phyloP scores from a whole-genome alignment of 208 protist genomes.

The Pavlovales sp. region DNA sequence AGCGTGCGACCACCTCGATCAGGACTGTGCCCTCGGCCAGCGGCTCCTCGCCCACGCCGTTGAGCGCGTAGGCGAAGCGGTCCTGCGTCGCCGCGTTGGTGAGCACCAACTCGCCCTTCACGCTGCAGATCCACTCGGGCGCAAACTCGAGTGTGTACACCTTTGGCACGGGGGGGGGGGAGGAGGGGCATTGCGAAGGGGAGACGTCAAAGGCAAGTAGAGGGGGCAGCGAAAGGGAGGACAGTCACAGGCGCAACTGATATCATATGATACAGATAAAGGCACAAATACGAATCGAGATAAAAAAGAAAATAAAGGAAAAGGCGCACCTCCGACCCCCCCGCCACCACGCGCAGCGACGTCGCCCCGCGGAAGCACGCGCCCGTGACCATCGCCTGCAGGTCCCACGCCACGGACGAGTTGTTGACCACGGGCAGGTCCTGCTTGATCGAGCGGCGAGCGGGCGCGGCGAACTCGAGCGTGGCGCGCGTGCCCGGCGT shows the following conservation, averaged over 20 bases:
- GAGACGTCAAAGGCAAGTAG: too few relatives aligned
- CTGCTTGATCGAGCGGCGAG: constrained; percentile 77
- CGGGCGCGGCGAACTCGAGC: constrained; percentile 77
- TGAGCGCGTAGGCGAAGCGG: constrained; percentile 74
- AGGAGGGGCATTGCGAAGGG: too few relatives aligned
- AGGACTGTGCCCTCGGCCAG: constrained; percentile 74
- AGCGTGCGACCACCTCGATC: constrained; percentile 75
- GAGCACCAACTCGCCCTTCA: constrained; percentile 72
- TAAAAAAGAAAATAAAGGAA: too few relatives aligned
- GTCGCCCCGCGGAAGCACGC: constrained; percentile 74
- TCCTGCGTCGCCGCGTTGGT: constrained; percentile 76
- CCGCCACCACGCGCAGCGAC: constrained; percentile 72
- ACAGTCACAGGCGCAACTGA: too few relatives aligned
- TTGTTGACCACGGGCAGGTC: constrained; percentile 73
- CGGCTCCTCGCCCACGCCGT: constrained; percentile 75
- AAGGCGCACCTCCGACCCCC: constrained; percentile 63
- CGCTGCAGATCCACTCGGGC: constrained; percentile 70
- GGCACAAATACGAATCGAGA: too few relatives aligned
- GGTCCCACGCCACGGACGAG: constrained; percentile 72
- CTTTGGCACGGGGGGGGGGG: too few relatives aligned
- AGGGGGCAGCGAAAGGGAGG: too few relatives aligned
- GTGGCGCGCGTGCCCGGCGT: constrained; percentile 67
- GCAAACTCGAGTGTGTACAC: constrained; percentile 79
- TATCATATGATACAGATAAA: too few relatives aligned
- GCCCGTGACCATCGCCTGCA: constrained; percentile 71